Percentiles rank a stretch among this genome's conserved stretches.
Conservation (phyloP, 2,329 filamentous ascomycete species). For the Hyphodiscus sp. region DNA sequence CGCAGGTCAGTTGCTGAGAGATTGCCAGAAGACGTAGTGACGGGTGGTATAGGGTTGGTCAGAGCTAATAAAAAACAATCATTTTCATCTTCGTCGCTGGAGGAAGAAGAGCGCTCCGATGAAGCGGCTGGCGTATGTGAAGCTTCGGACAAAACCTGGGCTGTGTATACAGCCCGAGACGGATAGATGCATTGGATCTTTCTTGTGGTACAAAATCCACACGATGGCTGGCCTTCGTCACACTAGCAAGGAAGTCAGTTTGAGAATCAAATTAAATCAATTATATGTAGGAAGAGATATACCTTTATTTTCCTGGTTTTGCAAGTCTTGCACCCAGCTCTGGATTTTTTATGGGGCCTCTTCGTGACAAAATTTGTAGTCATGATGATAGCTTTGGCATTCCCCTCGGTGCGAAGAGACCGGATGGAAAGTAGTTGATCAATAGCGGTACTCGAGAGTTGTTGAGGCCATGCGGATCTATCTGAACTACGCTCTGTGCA, state of each 20-base stretch:
- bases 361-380: constrained; percentile 23
- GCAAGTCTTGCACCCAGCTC: constrained; percentile 25
- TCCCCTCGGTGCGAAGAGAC: background rate
- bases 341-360: constrained; percentile 28
- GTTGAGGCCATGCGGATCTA: background rate
- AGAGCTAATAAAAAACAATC: constrained; percentile 4
- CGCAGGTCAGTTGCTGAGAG: constrained; percentile 20
- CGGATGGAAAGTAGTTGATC: background rate
- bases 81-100: constrained; percentile 1
- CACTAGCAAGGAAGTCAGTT: constrained; percentile 16
- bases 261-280: too few species aligned
- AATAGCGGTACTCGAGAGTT: background rate
- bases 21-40: constrained; percentile 11
- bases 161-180: constrained; percentile 1
- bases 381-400: constrained; percentile 6
- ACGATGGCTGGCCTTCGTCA: constrained; percentile 26
- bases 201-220: constrained; percentile 23
- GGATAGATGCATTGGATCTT: constrained; percentile 22
- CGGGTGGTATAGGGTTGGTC: constrained; percentile 7
- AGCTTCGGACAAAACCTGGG: background rate
- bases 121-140: background rate
- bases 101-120: background rate
- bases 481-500: too few species aligned
- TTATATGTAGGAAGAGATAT: background rate
- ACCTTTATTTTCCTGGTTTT: constrained; percentile 29